Conservation (phyloP, 2,329 filamentous ascomycete species). For the Gremmenia infestans region DNA sequence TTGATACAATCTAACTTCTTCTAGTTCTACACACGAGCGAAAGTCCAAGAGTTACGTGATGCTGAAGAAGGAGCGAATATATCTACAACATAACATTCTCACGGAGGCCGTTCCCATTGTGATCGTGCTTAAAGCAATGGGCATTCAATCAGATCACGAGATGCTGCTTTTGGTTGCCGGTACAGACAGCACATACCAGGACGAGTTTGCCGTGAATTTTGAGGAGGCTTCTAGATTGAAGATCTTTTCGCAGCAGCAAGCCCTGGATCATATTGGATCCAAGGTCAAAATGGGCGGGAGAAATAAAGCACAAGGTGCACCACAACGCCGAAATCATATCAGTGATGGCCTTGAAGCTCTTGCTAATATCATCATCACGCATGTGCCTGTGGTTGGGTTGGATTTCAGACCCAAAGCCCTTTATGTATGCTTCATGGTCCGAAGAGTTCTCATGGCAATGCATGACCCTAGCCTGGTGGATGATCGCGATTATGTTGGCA, state of each 20-base stretch:
- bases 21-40: slow-evolving; percentile 89
- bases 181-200: slow-evolving; percentile 81
- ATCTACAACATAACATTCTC: slow-evolving; percentile 87
- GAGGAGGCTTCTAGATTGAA: slow-evolving; percentile 82
- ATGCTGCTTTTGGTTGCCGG: slow-evolving; percentile 89
- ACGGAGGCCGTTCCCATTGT: slow-evolving; percentile 94
- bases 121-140: slow-evolving; percentile 87
- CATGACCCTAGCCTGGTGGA: slow-evolving; percentile 87
- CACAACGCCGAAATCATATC: slow-evolving; percentile 69
- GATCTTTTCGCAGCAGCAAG: slow-evolving; percentile 91
- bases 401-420: slow-evolving; percentile 97
- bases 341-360: slow-evolving; percentile 92
- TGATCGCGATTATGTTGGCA: slow-evolving; percentile 95
- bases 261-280: slow-evolving; percentile 83
- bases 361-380: slow-evolving; percentile 87
- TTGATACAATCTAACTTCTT: slow-evolving; percentile 8
- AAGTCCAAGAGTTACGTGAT: slow-evolving; percentile 98
- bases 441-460: slow-evolving; percentile 91
- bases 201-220: slow-evolving; percentile 92
- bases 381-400: slow-evolving; percentile 84
- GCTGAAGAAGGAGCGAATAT: slow-evolving; percentile 87
- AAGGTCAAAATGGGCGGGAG: slow-evolving; percentile 81
- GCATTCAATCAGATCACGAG: slow-evolving; percentile 89
- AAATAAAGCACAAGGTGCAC: slow-evolving; percentile 44
- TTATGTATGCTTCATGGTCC: slow-evolving; percentile 95